Evolutionary conservation across 1,139 yeast species (phyloP).

Genomic region (Zygoascus hellenicus): DNA sequence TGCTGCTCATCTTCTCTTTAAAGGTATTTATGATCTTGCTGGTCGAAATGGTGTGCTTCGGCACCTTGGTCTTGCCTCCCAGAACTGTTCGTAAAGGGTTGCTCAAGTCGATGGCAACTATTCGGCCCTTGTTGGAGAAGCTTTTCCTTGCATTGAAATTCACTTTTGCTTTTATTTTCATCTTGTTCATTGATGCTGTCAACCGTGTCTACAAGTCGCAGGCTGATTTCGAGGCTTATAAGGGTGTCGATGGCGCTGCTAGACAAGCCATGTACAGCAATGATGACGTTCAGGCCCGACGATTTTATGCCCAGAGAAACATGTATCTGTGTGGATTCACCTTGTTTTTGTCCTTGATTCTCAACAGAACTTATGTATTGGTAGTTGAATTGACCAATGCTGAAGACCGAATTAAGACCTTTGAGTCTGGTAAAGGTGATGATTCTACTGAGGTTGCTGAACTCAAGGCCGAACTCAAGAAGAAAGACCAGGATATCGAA

Average conservation of each 20-base stretch:
- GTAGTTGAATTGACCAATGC: slow-evolving; percentile 71
- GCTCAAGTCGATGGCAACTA: slow-evolving; percentile 52
- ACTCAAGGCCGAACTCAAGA: slow-evolving; percentile 47
- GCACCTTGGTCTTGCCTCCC: slow-evolving; percentile 84
- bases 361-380: slow-evolving; percentile 78
- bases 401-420: slow-evolving; percentile 37
- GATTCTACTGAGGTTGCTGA: slow-evolving; percentile 25
- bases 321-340: slow-evolving; percentile 96
- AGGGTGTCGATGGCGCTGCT: slow-evolving; percentile 22
- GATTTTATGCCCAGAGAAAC: slow-evolving; percentile 94
- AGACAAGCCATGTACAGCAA: slow-evolving; percentile 34
- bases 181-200: slow-evolving; percentile 82
- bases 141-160: slow-evolving; percentile 77
- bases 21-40: slow-evolving; percentile 68
- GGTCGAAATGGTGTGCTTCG: slow-evolving; percentile 74
- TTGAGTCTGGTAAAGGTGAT: slow-evolving; percentile 22
- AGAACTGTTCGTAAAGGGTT: slow-evolving; percentile 63
- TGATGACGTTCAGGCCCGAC: slow-evolving; percentile 79
- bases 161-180: slow-evolving; percentile 73
- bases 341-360: slow-evolving; percentile 76
- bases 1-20: slow-evolving; percentile 2
- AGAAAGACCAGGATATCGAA: slow-evolving; percentile 57
- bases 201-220: slow-evolving; percentile 74
- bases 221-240: slow-evolving; percentile 38
- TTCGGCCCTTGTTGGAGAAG: slow-evolving; percentile 63